A percentile compares a stretch with the other conserved stretches of the same genome.
These are phyloP conservation scores for Hymenoscyphus linearis DNA, from an alignment of 2,329 filamentous ascomycete species.

Conservation along the genomic window DNA sequence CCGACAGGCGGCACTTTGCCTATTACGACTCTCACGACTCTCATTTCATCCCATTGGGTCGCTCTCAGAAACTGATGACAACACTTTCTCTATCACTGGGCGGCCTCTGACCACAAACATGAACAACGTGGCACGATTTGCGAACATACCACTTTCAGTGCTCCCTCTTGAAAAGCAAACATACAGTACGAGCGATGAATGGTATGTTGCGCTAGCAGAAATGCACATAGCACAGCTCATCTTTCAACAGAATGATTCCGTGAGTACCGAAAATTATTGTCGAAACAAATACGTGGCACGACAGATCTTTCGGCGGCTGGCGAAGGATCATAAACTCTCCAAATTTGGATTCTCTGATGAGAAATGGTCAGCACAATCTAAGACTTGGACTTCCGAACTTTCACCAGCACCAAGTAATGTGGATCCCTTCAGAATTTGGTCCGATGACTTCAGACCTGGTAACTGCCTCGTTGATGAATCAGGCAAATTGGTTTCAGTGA, in stretches of 20 bases:
- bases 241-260: constrained; percentile 2
- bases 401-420: constrained; percentile 18
- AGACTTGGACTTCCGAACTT: constrained; percentile 13
- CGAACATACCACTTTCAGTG: neutral
- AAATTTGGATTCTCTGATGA: constrained; percentile 12
- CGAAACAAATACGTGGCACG: constrained; percentile 5
- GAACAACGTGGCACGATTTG: constrained; percentile 1
- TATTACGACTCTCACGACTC: neutral
- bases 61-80: constrained; percentile 22
- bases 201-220: constrained; percentile 3
- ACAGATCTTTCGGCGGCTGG: constrained; percentile 21
- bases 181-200: neutral
- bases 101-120: constrained; percentile 2
- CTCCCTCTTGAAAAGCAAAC: constrained; percentile 1
- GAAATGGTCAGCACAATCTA: constrained; percentile 29
- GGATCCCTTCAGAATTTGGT: constrained; percentile 25
- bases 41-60: neutral
- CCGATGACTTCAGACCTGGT: constrained; percentile 32
- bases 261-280: neutral
- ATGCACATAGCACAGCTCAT: constrained; percentile 3
- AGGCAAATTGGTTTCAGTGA: neutral
- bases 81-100: constrained; percentile 33
- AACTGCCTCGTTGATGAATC: constrained; percentile 29
- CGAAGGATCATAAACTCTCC: constrained; percentile 14
- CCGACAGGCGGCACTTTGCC: neutral